These are phyloP conservation scores for Dryas drummondii DNA, from an alignment of 306 rosid genomes.

Conservation along the genomic window DNA sequence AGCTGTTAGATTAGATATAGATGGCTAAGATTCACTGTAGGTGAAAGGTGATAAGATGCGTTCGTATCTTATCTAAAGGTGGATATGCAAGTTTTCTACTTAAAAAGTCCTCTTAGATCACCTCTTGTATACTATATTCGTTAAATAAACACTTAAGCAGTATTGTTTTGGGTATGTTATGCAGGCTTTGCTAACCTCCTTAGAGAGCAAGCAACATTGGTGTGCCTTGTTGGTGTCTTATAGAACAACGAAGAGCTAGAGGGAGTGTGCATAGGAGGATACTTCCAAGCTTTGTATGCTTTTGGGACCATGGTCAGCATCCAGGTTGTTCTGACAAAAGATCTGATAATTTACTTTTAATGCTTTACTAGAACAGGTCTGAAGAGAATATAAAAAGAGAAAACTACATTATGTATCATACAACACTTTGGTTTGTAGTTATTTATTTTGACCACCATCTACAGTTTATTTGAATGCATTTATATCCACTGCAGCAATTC, in stretches of 20 bases:
- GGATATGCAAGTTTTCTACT: not conserved
- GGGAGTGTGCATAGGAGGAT: slow-evolving; percentile 15
- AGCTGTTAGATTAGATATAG: not conserved
- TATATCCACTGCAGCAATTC: not conserved
- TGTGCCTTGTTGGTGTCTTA: slow-evolving; percentile 16
- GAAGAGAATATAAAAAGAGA: not conserved
- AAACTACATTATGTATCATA: slow-evolving; percentile 16
- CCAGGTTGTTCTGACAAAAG: slow-evolving; percentile 29
- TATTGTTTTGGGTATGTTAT: not conserved
- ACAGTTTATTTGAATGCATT: slow-evolving; percentile 18
- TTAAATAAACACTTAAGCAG: not conserved
- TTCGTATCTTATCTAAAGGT: not conserved
- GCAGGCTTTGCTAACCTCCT: slow-evolving; percentile 5
- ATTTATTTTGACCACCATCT: slow-evolving; percentile 22
- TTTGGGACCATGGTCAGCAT: slow-evolving; percentile 30
- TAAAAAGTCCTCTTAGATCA: not conserved
- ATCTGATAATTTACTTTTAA: slow-evolving; percentile 27
- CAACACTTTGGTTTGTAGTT: slow-evolving; percentile 18
- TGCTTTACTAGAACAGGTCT: slow-evolving; percentile 8
- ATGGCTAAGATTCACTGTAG: not conserved
- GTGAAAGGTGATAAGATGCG: not conserved
- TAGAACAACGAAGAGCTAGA: slow-evolving; percentile 29
- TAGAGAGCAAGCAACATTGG: not conserved
- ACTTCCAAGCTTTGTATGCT: slow-evolving; percentile 22
- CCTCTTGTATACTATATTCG: not conserved